These are phyloP conservation scores for Scutellaria barbata DNA, from an alignment of 257 asterid species.

Conservation along the genomic window DNA sequence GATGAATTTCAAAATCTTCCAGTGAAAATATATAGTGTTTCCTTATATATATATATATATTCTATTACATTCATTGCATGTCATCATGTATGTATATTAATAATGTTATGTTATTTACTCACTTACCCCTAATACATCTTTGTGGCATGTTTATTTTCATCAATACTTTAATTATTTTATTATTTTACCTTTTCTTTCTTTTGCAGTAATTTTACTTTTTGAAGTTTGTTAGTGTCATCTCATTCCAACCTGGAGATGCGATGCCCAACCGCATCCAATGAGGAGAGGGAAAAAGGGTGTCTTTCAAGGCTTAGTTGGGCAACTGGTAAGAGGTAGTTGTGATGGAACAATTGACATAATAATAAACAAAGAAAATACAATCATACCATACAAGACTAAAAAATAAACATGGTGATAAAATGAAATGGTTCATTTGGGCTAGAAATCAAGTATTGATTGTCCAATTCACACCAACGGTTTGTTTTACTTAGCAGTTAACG, in stretches of 20 bases:
- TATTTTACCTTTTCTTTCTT: background rate
- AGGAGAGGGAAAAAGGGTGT: background rate
- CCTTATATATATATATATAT: too few species aligned
- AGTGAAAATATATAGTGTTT: too few species aligned
- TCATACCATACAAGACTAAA: too few species aligned
- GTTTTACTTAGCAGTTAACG: constrained; percentile 2
- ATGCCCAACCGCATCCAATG: background rate
- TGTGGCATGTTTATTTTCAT: too few species aligned
- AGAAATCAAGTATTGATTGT: too few species aligned
- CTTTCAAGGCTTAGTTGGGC: constrained; percentile 8
- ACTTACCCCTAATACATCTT: too few species aligned
- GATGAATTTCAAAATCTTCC: too few species aligned
- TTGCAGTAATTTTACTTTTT: background rate
- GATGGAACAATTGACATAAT: background rate
- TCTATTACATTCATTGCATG: too few species aligned
- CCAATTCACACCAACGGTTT: constrained; percentile 17
- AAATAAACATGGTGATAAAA: too few species aligned
- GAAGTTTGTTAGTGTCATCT: background rate
- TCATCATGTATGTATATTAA: too few species aligned
- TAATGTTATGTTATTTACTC: too few species aligned
- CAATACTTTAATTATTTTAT: background rate
- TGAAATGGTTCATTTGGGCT: constrained; percentile 26
- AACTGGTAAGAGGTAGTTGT: background rate
- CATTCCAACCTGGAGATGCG: background rate
- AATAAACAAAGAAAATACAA: background rate